Conservation (phyloP, 2,329 filamentous ascomycete genomes). For the Curvularia sp. region DNA sequence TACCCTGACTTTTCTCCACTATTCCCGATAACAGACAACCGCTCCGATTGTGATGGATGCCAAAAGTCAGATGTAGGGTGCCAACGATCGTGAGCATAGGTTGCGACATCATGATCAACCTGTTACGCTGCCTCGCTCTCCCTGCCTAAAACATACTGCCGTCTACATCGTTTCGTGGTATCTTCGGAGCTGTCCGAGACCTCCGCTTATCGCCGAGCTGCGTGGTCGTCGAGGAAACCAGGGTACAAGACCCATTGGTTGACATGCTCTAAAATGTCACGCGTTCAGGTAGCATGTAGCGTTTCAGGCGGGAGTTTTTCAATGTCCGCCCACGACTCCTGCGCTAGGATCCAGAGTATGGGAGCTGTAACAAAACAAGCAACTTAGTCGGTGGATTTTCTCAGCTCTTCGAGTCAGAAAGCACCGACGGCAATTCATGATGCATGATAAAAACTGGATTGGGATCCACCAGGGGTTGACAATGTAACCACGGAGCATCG, state of each 20-base stretch:
- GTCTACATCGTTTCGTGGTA: background rate
- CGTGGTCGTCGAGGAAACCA: background rate
- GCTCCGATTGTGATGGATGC: too few relatives aligned
- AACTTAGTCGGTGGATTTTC: constrained; percentile 12
- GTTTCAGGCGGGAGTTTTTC: too few relatives aligned
- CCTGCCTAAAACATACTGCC: background rate
- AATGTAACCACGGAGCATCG: constrained; percentile 1
- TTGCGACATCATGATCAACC: background rate
- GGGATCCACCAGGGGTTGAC: constrained; percentile 6
- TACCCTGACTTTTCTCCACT: too few relatives aligned
- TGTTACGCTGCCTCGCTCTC: background rate
- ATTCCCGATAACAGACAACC: too few relatives aligned
- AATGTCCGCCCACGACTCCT: background rate
- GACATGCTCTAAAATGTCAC: background rate
- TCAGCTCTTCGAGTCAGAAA: constrained; percentile 14
- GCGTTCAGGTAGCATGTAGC: too few relatives aligned
- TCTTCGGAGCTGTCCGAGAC: background rate
- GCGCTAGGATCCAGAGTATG: background rate
- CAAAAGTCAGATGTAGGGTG: background rate
- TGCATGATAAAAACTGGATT: constrained; percentile 18
- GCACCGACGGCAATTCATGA: constrained; percentile 9
- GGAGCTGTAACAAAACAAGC: background rate
- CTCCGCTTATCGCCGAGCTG: background rate
- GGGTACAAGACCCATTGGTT: background rate
- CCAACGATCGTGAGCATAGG: background rate